phyloP scores from a whole-genome alignment of 805 yeast species.

The Candida vartiovaarae region DNA sequence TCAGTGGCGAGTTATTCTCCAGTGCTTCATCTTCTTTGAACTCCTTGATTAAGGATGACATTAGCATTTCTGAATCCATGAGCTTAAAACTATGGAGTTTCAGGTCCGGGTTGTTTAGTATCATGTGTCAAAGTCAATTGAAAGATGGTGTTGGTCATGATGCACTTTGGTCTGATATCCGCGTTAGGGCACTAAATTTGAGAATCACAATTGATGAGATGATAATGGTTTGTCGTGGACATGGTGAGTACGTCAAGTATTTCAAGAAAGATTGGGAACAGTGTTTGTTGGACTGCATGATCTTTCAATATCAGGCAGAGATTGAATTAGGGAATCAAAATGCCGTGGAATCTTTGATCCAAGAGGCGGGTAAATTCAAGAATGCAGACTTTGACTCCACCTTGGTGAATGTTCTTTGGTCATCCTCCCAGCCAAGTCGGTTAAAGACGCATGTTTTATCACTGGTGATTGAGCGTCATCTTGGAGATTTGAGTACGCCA shows the following conservation, averaged over 20 bases:
- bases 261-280: slow-evolving; percentile 13
- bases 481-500: slow-evolving; percentile 8
- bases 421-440: slow-evolving; percentile 14
- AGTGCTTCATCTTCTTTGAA: slow-evolving; percentile 17
- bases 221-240: slow-evolving; percentile 6
- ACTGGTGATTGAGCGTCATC: slow-evolving; percentile 20
- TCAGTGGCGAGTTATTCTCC: slow-evolving; percentile 15
- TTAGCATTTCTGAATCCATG: slow-evolving; percentile 20
- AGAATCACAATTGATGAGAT: slow-evolving; percentile 12
- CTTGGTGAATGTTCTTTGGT: slow-evolving; percentile 15
- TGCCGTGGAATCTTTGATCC: slow-evolving; percentile 16
- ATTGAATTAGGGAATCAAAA: slow-evolving; percentile 18
- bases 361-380: slow-evolving; percentile 11
- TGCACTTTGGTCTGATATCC: slow-evolving; percentile 8
- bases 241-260: slow-evolving; percentile 6
- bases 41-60: slow-evolving; percentile 18
- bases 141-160: slow-evolving; percentile 2
- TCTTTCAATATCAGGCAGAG: slow-evolving; percentile 22
- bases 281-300: slow-evolving; percentile 19
- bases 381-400: slow-evolving; percentile 19
- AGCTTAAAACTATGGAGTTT: slow-evolving; percentile 15
- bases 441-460: slow-evolving; percentile 16
- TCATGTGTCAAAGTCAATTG: slow-evolving; percentile 13
- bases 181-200: slow-evolving; percentile 5
- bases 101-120: slow-evolving; percentile 10